Evolutionary conservation across 2,329 filamentous ascomycete genomes (phyloP), one percentile per base, ranked within the genome.

Genomic region (Dactylella cylindrospora): DNA sequence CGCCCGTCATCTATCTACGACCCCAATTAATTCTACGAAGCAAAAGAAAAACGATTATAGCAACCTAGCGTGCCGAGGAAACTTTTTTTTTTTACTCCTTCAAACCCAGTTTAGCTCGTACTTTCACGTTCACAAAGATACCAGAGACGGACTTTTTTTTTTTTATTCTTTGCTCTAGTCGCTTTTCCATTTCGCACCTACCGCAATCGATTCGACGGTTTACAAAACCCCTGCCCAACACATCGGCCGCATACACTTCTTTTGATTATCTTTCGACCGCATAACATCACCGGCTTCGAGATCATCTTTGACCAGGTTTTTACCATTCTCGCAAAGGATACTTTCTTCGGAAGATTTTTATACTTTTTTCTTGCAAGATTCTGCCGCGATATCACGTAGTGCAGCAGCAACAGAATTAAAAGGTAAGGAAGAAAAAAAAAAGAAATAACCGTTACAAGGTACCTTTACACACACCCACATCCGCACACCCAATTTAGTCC

Each of bases 341-440:
- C 57, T 54, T 36, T 50, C 57, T 62, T 62, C 57, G 57, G 57
- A 54, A 45, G 29, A 62, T 62, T 61, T n/a, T 62, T 62, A 62
- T 49, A 62, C 33, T 54, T 62, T 47, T 52, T 29, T n/a, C n/a
- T 28, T 36, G 46, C 44, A 40, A 26, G 36, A 32, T 40, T 29
- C 35, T 26, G 28, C 28, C 49, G 45, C 46, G 38, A 49, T 31
- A 15, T 44, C 45, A 31, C 29, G 57, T 53, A n/a, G n/a, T 17
- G 36, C 19, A 39, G 46, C 26, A 44, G 29, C 20, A 19, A 15
- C 10, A 38, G 33, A 12, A 17, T 9, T 13, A 38, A 19, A 6
- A 9, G 13, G n/a, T 13, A 15, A 35, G 6, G n/a, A 35, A 15
- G 32, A 13, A 35, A 35, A 43, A 35, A 43, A 44, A 41, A 61